Base-by-base conservation (phyloP, 2,329 filamentous ascomycete species). In the Aspergillus latus region DNA sequence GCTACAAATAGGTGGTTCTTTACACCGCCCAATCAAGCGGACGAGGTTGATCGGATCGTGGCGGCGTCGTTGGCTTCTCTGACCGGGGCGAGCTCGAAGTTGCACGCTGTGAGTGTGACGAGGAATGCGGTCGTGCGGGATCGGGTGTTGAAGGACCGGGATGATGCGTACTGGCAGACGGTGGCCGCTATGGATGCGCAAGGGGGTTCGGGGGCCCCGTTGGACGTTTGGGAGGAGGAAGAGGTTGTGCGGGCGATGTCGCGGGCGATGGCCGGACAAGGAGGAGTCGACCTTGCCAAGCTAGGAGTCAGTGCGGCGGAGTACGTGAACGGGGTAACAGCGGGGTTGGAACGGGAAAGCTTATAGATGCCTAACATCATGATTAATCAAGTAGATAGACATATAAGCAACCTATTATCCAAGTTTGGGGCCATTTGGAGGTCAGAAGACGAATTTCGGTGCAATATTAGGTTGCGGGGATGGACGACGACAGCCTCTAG, bases 51-150 rank as follows among this genome's bases (percentile, higher is more conserved):
- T 63, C 72, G 76, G 56, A 70, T 75, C 2, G 66, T 77, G 6
- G 64, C 66, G 10, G 66, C 72, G 1, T 76, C 80, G 1, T 81
- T 84, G 49, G 78, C 82, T 48, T 72, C 78, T 2, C 72, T 96
- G 48, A 82, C 84, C 43, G 74, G 75, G 5, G 79, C 84, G 10
- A 82, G 86, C 69, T 82, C 84, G 53, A 91, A 88, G 71, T 72
- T 96, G 58, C 86, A 83, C 63, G 89, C 88, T 0, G 76, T 89
- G 37, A 88, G 85, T 6, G 85, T 96, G 56, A 77, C 96, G 45
- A 84, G 88, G 70, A 97, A 97, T 76, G 90, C 90, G 2, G 82
- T 89, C 13, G 79, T 88, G 55, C 78, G 92, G 54, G 90, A 97
- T 74, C 81, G 84, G 60, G 82, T 82, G 43, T 76, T 97, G 71